phyloP scores from a whole-genome alignment of 331 rosid species.

The Quercus phellos region DNA sequence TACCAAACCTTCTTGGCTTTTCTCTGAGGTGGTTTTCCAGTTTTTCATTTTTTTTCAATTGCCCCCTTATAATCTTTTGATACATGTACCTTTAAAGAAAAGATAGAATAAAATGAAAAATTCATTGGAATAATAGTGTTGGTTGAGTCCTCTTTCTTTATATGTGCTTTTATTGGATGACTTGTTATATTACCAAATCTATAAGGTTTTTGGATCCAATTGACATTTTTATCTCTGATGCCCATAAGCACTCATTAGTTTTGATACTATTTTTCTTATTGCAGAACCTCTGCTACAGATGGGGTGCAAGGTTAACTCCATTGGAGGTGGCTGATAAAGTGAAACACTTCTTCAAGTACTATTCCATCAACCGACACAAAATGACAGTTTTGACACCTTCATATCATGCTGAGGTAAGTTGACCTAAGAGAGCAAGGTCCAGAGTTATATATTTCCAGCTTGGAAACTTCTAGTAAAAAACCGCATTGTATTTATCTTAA shows the following conservation, averaged over 20 bases:
- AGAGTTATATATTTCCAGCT: not conserved
- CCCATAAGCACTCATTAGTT: not conserved
- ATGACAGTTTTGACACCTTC: slow-evolving; percentile 91
- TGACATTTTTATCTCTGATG: not conserved
- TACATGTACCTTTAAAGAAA: not conserved
- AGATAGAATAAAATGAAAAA: not conserved
- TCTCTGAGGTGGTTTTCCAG: not conserved
- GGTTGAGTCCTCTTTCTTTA: not conserved
- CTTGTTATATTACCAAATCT: not conserved
- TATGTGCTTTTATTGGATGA: not conserved
- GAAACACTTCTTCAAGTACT: slow-evolving; percentile 85
- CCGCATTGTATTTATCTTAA: not conserved
- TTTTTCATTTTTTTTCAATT: not conserved
- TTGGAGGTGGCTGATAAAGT: slow-evolving; percentile 88
- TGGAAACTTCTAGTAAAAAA: not conserved
- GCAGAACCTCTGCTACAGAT: slow-evolving; percentile 78
- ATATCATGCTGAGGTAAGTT: slow-evolving; percentile 85
- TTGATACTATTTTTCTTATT: not conserved
- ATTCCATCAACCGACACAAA: slow-evolving; percentile 89
- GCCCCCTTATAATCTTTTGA: not conserved
- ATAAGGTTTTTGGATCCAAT: not conserved
- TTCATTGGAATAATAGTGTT: not conserved
- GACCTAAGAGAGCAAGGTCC: not conserved
- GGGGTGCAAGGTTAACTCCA: slow-evolving; percentile 82
- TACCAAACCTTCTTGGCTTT: not conserved